phyloP scores from a whole-genome alignment of 108 stramenopile genomes.

The Nitzschia putrida region DNA sequence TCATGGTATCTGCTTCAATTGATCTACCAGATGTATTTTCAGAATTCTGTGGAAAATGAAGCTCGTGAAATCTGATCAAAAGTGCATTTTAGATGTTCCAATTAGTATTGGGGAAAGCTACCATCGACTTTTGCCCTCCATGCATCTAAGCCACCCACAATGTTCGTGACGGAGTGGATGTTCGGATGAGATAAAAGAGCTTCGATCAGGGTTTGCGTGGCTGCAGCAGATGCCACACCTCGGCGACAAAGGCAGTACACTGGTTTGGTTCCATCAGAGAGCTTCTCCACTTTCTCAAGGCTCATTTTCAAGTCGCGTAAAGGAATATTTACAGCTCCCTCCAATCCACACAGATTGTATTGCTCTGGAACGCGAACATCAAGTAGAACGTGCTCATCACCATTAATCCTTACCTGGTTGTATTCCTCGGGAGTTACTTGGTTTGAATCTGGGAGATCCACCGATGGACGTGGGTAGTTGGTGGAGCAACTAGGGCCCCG shows the following conservation, averaged over 20 bases:
- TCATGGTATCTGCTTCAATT: conserved; percentile 58
- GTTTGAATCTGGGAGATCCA: conserved; percentile 12
- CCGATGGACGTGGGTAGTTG: conserved; percentile 1
- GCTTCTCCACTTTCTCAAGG: conserved; percentile 45
- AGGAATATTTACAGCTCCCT: conserved; percentile 73
- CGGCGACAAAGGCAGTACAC: conserved; percentile 81
- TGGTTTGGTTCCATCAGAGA: conserved; percentile 46
- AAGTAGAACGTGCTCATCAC: conserved; percentile 62
- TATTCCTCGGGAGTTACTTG: conserved; percentile 61
- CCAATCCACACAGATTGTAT: conserved; percentile 73
- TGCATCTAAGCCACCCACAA: conserved; percentile 69
- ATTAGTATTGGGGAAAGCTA: conserved; percentile 75
- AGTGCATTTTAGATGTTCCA: not conserved
- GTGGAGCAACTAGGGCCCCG: conserved; percentile 56
- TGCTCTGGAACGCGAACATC: conserved; percentile 78
- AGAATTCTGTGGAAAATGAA: conserved; percentile 26
- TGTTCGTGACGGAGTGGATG: conserved; percentile 65
- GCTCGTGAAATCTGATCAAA: not conserved
- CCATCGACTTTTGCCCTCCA: conserved; percentile 72
- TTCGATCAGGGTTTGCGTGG: conserved; percentile 57
- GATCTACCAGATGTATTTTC: conserved; percentile 56
- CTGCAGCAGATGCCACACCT: conserved; percentile 69
- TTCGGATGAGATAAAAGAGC: conserved; percentile 20
- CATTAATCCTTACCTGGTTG: conserved; percentile 26
- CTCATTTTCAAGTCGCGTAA: conserved; percentile 47